Base-by-base conservation (phyloP, 1,284 basidiomycete genomes). In the Ceratobasidium sp. region DNA sequence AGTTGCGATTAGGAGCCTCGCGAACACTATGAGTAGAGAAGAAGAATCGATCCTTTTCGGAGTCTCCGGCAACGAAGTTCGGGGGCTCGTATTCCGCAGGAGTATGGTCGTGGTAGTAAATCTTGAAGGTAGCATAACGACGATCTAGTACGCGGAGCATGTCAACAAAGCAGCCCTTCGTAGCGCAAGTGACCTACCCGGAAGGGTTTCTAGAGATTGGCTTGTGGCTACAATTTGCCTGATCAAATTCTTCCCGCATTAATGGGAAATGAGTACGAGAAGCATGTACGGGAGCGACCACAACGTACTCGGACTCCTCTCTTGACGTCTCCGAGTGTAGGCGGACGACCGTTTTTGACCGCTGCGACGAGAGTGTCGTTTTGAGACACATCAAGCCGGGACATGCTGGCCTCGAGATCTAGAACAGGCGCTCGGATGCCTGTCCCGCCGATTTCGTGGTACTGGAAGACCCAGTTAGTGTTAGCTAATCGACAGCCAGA, bases 41-140 rank as follows among this genome's bases (percentile, higher is more conserved):
- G 53, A 75, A 76, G 33, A 80, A 78, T 1, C 68, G 58, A 37
- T 78, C 68, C 17, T 73, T 61, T 31, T 78, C 78, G 3, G 79
- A 33, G 31, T 80, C 79, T 13, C 66, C 79, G 6, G 77, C 54
- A 26, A 76, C 51, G 42, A 80, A 80, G 42, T 58, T 31, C 10
- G 79, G 79, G n/a, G 79, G 79, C 63, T 80, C 77, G 63, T 80
- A 80, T 31, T 79, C 79, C 0, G 77, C 74, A 0, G 83, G 83
- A 0, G 82, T 82, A 1, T 80, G 79, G 2, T 80, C 77, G 15
- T 79, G 80, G 78, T 81, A 83, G 67, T 80, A 81, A 1, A 82
- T 77, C 71, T 82, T 81, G 63, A 83, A 76, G 31, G 77, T 81
- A 53, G 82, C 78, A 74, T 76, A 83, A 8, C 82, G 81, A 11